Conservation (phyloP, 805 yeast species). For the Candida adriatica region DNA sequence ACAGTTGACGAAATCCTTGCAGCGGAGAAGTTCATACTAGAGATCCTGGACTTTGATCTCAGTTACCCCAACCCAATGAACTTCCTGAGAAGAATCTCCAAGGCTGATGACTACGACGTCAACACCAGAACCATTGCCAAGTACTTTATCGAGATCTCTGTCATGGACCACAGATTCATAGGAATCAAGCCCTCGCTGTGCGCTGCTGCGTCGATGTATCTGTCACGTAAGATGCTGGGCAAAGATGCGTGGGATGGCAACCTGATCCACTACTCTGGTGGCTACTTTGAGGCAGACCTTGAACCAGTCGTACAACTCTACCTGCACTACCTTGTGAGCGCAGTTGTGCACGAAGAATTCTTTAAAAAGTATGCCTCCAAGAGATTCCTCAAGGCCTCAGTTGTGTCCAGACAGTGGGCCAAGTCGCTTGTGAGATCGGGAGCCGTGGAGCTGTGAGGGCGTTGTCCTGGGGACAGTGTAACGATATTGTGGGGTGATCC, state of each 20-base stretch:
- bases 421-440: slow-evolving; percentile 33
- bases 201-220: slow-evolving; percentile 84
- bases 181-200: slow-evolving; percentile 69
- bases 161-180: slow-evolving; percentile 70
- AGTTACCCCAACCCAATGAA: slow-evolving; percentile 88
- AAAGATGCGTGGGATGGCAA: slow-evolving; percentile 76
- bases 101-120: slow-evolving; percentile 85
- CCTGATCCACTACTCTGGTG: slow-evolving; percentile 86
- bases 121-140: slow-evolving; percentile 81
- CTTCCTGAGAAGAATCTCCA: slow-evolving; percentile 79
- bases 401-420: slow-evolving; percentile 59
- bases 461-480: too few relatives aligned
- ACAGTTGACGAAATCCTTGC: slow-evolving; percentile 75
- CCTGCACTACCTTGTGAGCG: slow-evolving; percentile 67
- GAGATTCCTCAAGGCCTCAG: slow-evolving; percentile 79
- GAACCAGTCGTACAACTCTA: slow-evolving; percentile 65
- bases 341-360: slow-evolving; percentile 86
- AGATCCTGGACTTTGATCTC: slow-evolving; percentile 65
- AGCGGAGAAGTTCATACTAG: slow-evolving; percentile 76
- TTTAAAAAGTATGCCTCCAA: slow-evolving; percentile 89
- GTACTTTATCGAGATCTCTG: slow-evolving; percentile 70
- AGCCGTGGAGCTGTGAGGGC: slow-evolving; percentile 6
- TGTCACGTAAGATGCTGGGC: slow-evolving; percentile 67
- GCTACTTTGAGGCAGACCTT: slow-evolving; percentile 69
- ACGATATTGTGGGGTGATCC: too few relatives aligned